Evolutionary conservation across 2,329 filamentous ascomycete species (phyloP).

Genomic region (Ophiostoma triangulosporum): DNA sequence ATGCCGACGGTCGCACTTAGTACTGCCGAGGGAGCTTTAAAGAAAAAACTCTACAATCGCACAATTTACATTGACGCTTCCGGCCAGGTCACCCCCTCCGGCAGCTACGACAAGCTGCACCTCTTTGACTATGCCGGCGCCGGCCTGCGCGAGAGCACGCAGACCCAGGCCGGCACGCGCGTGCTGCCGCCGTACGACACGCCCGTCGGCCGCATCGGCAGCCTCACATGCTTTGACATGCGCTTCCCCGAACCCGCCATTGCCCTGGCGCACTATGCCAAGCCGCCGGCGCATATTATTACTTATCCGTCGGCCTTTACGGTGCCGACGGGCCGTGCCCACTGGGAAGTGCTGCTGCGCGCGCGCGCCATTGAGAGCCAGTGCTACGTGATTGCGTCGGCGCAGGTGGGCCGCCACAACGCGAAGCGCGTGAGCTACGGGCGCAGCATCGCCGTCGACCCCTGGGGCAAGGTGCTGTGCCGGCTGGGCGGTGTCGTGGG

Average conservation of each 20-base stretch:
- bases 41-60: conserved; percentile 39
- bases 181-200: conserved; percentile 54
- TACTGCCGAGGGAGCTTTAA: too few relatives aligned
- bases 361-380: conserved; percentile 82
- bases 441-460: conserved; percentile 71
- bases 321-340: conserved; percentile 66
- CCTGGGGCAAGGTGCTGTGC: conserved; percentile 67
- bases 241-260: conserved; percentile 68
- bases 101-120: conserved; percentile 74
- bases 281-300: conserved; percentile 52
- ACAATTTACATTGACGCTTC: conserved; percentile 35
- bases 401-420: conserved; percentile 62
- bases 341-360: conserved; percentile 71
- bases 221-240: conserved; percentile 82
- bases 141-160: conserved; percentile 28
- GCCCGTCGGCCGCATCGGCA: conserved; percentile 59
- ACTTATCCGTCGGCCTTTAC: conserved; percentile 89
- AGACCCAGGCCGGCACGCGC: conserved; percentile 18
- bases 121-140: conserved; percentile 59
- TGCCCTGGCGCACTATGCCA: conserved; percentile 37
- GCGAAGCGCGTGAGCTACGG: conserved; percentile 60
- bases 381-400: conserved; percentile 74
- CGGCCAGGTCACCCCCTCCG: conserved; percentile 25
- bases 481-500: conserved; percentile 42
- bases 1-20: conserved; percentile 16